Conservation (phyloP, 2,329 filamentous ascomycete species). For the Fusarium paranaense region DNA sequence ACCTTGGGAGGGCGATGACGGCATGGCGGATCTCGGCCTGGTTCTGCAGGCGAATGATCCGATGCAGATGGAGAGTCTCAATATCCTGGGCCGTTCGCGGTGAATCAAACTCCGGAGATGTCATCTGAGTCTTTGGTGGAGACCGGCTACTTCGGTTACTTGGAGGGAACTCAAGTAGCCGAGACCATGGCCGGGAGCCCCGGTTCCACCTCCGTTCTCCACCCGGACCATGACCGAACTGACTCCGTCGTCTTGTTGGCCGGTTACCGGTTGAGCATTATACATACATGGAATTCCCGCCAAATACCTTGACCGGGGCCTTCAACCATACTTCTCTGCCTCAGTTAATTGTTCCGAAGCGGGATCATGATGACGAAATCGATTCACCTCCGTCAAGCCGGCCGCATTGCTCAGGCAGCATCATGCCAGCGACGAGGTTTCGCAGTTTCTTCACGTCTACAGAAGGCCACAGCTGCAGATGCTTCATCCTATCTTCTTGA, state of each 20-base stretch:
- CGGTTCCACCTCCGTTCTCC: slow-evolving; percentile 13
- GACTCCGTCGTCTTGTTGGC: not conserved
- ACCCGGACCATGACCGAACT: not conserved
- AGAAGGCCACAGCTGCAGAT: slow-evolving; percentile 41
- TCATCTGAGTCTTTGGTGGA: not conserved
- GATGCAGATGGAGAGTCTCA: slow-evolving; percentile 45
- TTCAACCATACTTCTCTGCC: not conserved
- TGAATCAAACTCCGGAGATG: slow-evolving; percentile 11
- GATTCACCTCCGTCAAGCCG: slow-evolving; percentile 11
- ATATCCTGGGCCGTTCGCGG: slow-evolving; percentile 46
- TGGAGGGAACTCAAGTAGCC: slow-evolving; percentile 7
- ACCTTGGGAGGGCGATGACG: slow-evolving; percentile 52
- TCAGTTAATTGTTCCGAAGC: too few relatives aligned
- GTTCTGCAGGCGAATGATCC: slow-evolving; percentile 50
- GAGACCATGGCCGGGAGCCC: not conserved
- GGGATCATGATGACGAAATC: not conserved
- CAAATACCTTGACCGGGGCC: not conserved
- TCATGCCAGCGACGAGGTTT: slow-evolving; percentile 27
- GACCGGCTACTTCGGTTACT: slow-evolving; percentile 28
- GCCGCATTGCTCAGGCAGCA: slow-evolving; percentile 12
- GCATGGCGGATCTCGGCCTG: slow-evolving; percentile 48
- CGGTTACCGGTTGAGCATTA: not conserved
- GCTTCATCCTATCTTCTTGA: slow-evolving; percentile 49
- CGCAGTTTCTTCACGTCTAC: slow-evolving; percentile 6
- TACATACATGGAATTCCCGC: not conserved